Base-by-base conservation (phyloP, 495 filamentous ascomycete genomes). In the Penicillium bialowiezense region DNA sequence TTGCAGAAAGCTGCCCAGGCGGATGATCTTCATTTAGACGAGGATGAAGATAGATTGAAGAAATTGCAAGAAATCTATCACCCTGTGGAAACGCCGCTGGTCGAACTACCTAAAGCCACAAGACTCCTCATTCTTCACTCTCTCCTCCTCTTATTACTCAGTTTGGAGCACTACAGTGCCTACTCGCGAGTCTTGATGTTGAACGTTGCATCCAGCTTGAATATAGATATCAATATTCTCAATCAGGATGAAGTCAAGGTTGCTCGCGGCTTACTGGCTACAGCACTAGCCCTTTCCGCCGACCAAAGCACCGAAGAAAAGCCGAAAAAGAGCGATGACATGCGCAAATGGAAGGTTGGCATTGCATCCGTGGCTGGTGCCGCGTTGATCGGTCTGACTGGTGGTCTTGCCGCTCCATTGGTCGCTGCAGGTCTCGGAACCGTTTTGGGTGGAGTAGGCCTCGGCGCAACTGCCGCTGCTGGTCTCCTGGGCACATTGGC, bases 391-490 rank as follows among this genome's bases (percentile, higher is more conserved):
- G 88, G 86, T 2, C 72, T 96, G 2, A 95, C 88, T 6, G 87
- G 89, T 12, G 85, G 85, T 20, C 81, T 97, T 4, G 86, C 91
- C 5, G 87, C 89, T 3, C 87, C 93, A 0, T 70, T 97, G 2
- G 80, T 91, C 12, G 88, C 86, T 5, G 91, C 89, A 8, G 87
- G 89, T 0, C 76, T 97, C 35, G 91, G 92, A 28, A 84, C 84
- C 1, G 77, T 95, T 0, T 84, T 92, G 75, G 89, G 89, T 15
- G 88, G 87, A 4, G 60, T 91, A 5, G 90, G 92, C 6, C 75
- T 97, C 0, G 89, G 88, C 13, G 81, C 85, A 9, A 87, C 86
- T 21, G 86, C 86, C 2, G 87, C 88, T 18, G 90, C 90, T 10
- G 81, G 83, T 7, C 84, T 95, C 46, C 69, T 98, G 0, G 93